A percentile compares a stretch with the other conserved stretches of the same genome.
Conservation (phyloP, 495 filamentous ascomycete genomes). For the Apodospora peruviana region DNA sequence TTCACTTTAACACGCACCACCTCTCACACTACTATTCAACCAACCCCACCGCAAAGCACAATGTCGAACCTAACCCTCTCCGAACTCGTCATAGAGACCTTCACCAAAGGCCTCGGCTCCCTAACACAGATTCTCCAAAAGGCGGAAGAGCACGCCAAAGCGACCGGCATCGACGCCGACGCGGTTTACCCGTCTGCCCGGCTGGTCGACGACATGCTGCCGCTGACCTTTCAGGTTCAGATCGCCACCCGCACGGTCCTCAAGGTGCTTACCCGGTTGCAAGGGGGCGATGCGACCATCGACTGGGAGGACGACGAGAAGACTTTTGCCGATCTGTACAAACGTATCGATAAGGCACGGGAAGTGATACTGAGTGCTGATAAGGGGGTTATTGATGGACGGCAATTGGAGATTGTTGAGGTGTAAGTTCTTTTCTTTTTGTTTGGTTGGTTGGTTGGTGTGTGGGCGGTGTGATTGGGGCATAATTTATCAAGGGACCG, state of each 20-base stretch:
- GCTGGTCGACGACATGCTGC: constrained; percentile 41
- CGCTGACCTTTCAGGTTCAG: constrained; percentile 44
- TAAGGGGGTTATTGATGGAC: constrained; percentile 27
- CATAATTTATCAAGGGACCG: no score
- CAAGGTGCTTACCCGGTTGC: constrained; percentile 13
- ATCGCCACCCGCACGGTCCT: constrained; percentile 25
- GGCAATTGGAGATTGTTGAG: constrained; percentile 26
- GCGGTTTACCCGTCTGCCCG: constrained; percentile 21
- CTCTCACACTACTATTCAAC: not conserved
- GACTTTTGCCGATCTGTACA: constrained; percentile 17
- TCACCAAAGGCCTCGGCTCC: constrained; percentile 23
- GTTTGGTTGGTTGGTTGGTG: no score
- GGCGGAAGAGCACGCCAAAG: constrained; percentile 20
- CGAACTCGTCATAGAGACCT: constrained; percentile 19
- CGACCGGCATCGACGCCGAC: constrained; percentile 11
- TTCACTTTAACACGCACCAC: no score
- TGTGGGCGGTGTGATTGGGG: no score
- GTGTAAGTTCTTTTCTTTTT: constrained; percentile 7
- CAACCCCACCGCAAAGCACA: not conserved
- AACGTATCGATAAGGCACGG: constrained; percentile 14
- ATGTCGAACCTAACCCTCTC: constrained; percentile 22
- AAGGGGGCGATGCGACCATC: not conserved
- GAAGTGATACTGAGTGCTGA: constrained; percentile 28
- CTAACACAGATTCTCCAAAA: constrained; percentile 21
- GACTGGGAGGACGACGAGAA: constrained; percentile 17